Base-by-base conservation (phyloP, 2,329 filamentous ascomycete genomes). In the Fusarium redolens region DNA sequence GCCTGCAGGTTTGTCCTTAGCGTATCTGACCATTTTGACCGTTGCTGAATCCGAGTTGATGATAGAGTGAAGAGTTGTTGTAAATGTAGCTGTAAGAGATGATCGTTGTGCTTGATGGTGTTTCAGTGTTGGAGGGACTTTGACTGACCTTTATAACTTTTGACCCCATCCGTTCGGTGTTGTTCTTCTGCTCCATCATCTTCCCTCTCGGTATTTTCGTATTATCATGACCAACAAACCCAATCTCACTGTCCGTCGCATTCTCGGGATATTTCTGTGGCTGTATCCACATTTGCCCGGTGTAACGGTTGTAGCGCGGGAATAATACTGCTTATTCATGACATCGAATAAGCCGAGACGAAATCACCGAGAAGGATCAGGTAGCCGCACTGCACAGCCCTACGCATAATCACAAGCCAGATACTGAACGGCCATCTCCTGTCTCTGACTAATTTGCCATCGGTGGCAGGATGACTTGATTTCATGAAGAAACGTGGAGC, bases 1-100 rank as follows among this genome's bases (percentile, higher is more conserved):
- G 65, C 68, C 76, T 0, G 35, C 17, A 1, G 78, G 74, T 72
- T 79, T 65, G 28, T 73, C 58, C 38, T 66, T 76, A 45, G 76
- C 76, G 45, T 79, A 77, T n/a, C 30, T 60, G 14, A 51, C 14
- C 72, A 74, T 74, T 40, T 28, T 44, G 11, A 8, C 14, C 13
- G 10, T 15, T 31, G 15, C 6, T 6, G 10, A 14, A 11, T 4
- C 12, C 3, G 17, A 35, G 17, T 0, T 0, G 3, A 15, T 22
- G 4, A 7, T 8, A 20, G 3, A 38, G 22, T 4, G 2, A n/a
- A 28, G 7, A 17, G 33, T 17, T 13, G 9, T 17, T 20, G 7
- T 35, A 1, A 18, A 0, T n/a, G 3, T 1, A 9, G 30, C 1
- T 20, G 18, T 15, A 10, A 11, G 4, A 2, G 17, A 13, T 7